These are phyloP conservation scores for Endoconidiophora polonica DNA, from an alignment of 2,329 filamentous ascomycete genomes.

Conservation along the genomic window DNA sequence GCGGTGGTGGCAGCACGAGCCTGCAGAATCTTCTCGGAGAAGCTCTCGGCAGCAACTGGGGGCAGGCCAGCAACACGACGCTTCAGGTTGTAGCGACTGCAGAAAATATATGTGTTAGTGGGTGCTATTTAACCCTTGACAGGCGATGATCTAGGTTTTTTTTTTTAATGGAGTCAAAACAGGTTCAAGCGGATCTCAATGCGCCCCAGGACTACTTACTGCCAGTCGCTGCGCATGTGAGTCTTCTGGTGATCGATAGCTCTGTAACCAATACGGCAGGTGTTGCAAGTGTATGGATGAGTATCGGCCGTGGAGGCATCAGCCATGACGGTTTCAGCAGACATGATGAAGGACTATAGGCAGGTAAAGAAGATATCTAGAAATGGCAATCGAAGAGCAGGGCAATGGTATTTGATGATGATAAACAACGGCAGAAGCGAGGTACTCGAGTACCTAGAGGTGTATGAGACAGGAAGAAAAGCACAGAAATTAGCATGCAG, in stretches of 20 bases:
- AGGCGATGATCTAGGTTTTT: neutral
- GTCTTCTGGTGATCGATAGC: constrained; percentile 82
- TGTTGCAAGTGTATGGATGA: constrained; percentile 96
- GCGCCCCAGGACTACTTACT: constrained; percentile 41
- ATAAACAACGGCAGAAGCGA: neutral
- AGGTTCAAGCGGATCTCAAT: neutral
- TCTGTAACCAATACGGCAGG: constrained; percentile 90
- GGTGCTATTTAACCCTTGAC: constrained; percentile 3
- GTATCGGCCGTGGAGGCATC: constrained; percentile 26
- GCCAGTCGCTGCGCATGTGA: constrained; percentile 98
- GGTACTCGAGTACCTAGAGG: too few relatives aligned
- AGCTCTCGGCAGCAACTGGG: constrained; percentile 79
- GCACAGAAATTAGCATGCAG: neutral
- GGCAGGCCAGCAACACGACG: constrained; percentile 79
- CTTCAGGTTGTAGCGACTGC: constrained; percentile 86
- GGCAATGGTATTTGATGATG: neutral
- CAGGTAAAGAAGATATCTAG: neutral
- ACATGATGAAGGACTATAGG: constrained; percentile 2
- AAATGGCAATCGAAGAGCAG: neutral
- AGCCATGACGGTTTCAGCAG: constrained; percentile 6
- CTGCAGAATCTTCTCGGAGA: constrained; percentile 87
- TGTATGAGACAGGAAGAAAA: too few relatives aligned
- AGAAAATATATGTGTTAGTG: neutral
- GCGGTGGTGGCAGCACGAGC: constrained; percentile 72
- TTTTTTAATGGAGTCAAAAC: too few relatives aligned